Base-by-base conservation (phyloP, 176 grass and related monocot genomes). In the Urochloa ruziziensis region DNA sequence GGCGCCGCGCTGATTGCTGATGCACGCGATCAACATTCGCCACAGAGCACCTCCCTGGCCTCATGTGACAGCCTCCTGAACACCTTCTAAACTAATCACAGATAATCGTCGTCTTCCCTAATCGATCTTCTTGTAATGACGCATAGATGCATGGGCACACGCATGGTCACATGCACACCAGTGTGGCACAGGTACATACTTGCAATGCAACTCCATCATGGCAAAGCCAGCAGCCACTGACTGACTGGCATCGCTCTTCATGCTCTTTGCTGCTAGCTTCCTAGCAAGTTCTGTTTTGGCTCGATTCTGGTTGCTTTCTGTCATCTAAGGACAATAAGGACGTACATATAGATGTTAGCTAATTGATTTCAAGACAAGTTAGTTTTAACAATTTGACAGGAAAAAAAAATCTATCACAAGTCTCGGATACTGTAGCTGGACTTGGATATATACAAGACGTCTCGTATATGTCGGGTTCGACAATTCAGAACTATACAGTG, bases 11-110 rank as follows among this genome's bases (percentile, higher is more conserved):
- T 48, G 54, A 33, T 43, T 39, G 79, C 83, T 48, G 77, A 43
- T 63, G 49, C 43, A 63, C 49, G 47, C 83, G 59, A 47, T 68
- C 77, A 75, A 6, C 71, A 37, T 73, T 85, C 34, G 70, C 35
- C 78, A 64, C n/a, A 80, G 70, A 47, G 29, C 28, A 1, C 46
- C 46, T 32, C 49, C 27, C 21, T 46, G 43, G 13, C 67, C 67
- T 34, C 88, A 72, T 89, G 82, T 90, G 88, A 73, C 35, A 82
- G 73, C 47, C 35, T 6, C 59, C 75, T 89, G 47, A 74, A 49
- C 81, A 59, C 19, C 39, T 62, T 76, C 83, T 62, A 46, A 79
- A 73, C 66, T 86, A 90, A 79, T 79, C 61, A 17, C 48, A 65
- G 16, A n/a, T n/a, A n/a, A 30, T 76, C 32, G 48, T 74, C 58